Base-by-base conservation (phyloP, 305 asterid genomes). In the Ajuga reptans region DNA sequence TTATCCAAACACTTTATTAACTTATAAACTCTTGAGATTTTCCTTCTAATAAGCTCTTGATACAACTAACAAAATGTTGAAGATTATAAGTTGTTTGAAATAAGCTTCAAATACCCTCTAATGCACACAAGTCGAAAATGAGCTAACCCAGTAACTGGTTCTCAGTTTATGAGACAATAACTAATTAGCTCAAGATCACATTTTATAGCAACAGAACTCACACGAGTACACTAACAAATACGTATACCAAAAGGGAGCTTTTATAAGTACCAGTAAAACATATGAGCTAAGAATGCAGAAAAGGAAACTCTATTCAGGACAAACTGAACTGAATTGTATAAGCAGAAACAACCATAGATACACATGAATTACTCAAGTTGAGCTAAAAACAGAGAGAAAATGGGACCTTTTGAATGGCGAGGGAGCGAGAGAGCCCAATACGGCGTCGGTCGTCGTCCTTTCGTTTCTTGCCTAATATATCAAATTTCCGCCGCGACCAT, bases 401-500 rank as follows among this genome's bases (percentile, higher is more conserved):
- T 2, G 37, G 50, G 27, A 89, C 99, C 96, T 93, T 93, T 60
- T 86, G 88, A 21, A 91, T 72, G 45, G 96, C 92, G 24, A 83
- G 79, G 37, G 99, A 91, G 66, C 97, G 96, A 53, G 97, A 85
- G 42, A 80, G 96, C 41, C 96, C 99, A 24, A 89, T 27, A 10
- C 95, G 92, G 53, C 89, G 95, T 52, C 89, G 90, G 63, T 91
- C 89, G 1, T 85, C 97, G 1, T 93, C 97, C 78, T 91, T 91
- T 4, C 87, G 89, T 71, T 89, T 93, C 78, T 90, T 87, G 0
- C 99, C 96, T 62, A 91, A 76, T 64, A 93, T 82, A 56, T 87
- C 80, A 71, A 91, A 93, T 50, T 93, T 93, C 1, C 90, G 85
- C 21, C 96, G 86, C 36, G 96, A 85, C 97, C 97, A 91, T 66